phyloP scores from a whole-genome alignment of 768 basidiomycete genomes.

The Mycena alexandri region DNA sequence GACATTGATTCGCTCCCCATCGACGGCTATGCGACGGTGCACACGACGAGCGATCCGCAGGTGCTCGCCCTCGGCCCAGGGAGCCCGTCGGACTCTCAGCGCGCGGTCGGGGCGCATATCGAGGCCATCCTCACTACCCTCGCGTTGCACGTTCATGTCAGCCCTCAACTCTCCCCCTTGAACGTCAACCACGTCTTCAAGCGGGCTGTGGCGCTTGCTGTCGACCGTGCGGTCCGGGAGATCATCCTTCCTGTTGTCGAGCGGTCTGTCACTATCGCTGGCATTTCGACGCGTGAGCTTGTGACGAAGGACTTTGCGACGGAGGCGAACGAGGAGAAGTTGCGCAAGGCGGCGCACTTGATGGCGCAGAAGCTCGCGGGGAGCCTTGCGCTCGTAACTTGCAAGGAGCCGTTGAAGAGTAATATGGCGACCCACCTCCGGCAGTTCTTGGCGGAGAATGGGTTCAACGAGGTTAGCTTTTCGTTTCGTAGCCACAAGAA shows the following conservation, averaged over 20 bases:
- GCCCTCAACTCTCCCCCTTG: constrained; percentile 78
- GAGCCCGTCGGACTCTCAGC: constrained; percentile 73
- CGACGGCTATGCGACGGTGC: constrained; percentile 71
- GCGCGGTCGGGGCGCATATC: constrained; percentile 80
- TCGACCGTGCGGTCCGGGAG: constrained; percentile 96
- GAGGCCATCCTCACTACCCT: constrained; percentile 83
- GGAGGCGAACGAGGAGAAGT: constrained; percentile 89
- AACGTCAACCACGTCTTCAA: constrained; percentile 88
- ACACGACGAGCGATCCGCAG: constrained; percentile 68
- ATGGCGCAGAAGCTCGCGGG: constrained; percentile 99
- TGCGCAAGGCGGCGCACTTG: constrained; percentile 91
- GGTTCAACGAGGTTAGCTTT: constrained; percentile 81
- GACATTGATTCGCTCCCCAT: constrained; percentile 87
- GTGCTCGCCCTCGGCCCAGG: constrained; percentile 72
- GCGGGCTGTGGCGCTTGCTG: constrained; percentile 89
- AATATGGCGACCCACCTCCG: constrained; percentile 92
- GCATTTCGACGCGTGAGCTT: constrained; percentile 95
- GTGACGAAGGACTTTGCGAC: constrained; percentile 97
- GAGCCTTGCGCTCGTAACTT: constrained; percentile 95
- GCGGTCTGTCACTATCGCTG: constrained; percentile 97
- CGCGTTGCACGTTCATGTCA: constrained; percentile 81
- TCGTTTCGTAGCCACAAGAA: neutral
- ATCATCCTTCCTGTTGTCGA: constrained; percentile 98
- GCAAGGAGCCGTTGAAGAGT: constrained; percentile 95
- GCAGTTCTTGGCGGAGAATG: constrained; percentile 85